Evolutionary conservation across 2,329 filamentous ascomycete genomes (phyloP), one percentile per base, ranked within the genome.

Genomic region (Daldinia sp.): DNA sequence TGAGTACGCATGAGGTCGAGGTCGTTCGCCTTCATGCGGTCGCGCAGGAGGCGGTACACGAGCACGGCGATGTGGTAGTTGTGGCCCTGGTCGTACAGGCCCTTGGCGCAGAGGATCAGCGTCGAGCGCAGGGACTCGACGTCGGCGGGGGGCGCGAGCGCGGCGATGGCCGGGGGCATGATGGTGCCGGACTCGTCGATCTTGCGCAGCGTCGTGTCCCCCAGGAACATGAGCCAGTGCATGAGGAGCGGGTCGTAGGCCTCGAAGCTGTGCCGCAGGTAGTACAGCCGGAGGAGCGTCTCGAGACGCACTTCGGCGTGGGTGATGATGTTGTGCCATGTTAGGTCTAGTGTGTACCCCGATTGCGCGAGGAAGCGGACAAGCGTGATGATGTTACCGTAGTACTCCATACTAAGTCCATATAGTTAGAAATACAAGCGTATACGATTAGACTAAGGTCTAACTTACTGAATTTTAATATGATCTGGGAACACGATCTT

Each of bases 241-340:
- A 78, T 76, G 0, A 81, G 72, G 23, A 78, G 61, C 6, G 69
- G 67, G 55, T 75, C 73, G 58, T 70, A 69, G 4, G 48, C 66
- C 42, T 81, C 79, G 42, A 77, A 80, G 7, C 78, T 77, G 63
- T 80, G 78, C 3, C 78, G 76, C 1, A 79, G 74, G 66, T 78
- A 80, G 65, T 80, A 79, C 0, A 80, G 71, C 1, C 78, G 77
- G 2, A 77, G 33, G 4, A 79, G 55, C 2, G 78, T 80, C 64
- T 80, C 78, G 12, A 78, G 70, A 30, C 75, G 70, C 20, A 72
- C 70, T n/a, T 70, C 67, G 3, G 77, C 73, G 1, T 74, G 68
- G 13, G 39, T 42, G 6, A 81, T 71, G 1, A 77, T 68, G 15
- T 67, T 65, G 9, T 67, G 60, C 1, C 70, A 66, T 57, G 67